These are phyloP conservation scores for Hortiboletus campestris DNA, from an alignment of 768 basidiomycete species.

Conservation along the genomic window DNA sequence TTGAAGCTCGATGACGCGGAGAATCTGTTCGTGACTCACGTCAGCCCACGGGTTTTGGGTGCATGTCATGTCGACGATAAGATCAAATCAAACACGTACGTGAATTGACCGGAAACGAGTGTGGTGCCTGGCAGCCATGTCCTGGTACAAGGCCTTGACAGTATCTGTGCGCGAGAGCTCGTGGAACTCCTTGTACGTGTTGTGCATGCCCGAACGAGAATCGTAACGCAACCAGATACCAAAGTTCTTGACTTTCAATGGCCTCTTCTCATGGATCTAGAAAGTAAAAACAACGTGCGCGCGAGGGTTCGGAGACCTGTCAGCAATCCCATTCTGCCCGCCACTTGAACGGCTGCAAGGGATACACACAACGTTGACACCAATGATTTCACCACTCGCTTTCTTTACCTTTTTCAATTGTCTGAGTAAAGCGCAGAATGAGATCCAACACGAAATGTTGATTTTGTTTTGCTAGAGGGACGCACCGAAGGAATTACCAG, in stretches of 20 bases:
- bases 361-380: slow-evolving; percentile 93
- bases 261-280: slow-evolving; percentile 98
- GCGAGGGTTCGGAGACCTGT: slow-evolving; percentile 28
- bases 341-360: slow-evolving; percentile 79
- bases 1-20: slow-evolving; percentile 94
- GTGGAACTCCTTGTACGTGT: slow-evolving; percentile 99
- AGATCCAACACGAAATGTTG: background rate
- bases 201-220: slow-evolving; percentile 99
- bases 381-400: slow-evolving; percentile 98
- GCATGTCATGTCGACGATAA: background rate
- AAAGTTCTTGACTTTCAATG: slow-evolving; percentile 99
- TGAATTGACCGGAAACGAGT: slow-evolving; percentile 99
- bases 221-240: slow-evolving; percentile 99
- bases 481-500: slow-evolving; percentile 98
- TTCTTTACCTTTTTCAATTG: slow-evolving; percentile 99
- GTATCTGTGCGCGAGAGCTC: slow-evolving; percentile 93
- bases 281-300: slow-evolving; percentile 20
- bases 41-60: background rate
- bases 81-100: slow-evolving; percentile 45
- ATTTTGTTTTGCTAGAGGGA: background rate
- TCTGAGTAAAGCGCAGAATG: slow-evolving; percentile 38
- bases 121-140: slow-evolving; percentile 99
- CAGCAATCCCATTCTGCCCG: slow-evolving; percentile 75
- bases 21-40: slow-evolving; percentile 57
- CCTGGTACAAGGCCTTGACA: slow-evolving; percentile 96